phyloP scores from a whole-genome alignment of 1,139 yeast genomes.

The Hyphopichia buzzinii region DNA sequence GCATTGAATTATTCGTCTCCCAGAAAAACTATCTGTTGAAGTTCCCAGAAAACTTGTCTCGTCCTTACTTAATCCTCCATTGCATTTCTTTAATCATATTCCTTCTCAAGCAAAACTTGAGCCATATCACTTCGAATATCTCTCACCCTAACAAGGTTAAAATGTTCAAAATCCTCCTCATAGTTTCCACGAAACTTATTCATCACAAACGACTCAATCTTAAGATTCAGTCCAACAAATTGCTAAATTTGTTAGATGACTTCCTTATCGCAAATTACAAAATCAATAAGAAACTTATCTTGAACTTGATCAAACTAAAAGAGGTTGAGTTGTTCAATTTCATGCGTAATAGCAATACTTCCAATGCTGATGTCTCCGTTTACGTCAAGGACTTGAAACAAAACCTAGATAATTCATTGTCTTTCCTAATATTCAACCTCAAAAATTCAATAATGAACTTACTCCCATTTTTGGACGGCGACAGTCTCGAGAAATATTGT shows the following conservation, averaged over 20 bases:
- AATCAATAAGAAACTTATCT: conserved; percentile 38
- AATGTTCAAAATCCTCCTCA: conserved; percentile 33
- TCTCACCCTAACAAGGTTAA: conserved; percentile 10
- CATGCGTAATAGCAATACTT: conserved; percentile 8
- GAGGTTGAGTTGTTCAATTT: conserved; percentile 27
- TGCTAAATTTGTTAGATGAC: conserved; percentile 22
- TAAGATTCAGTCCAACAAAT: conserved; percentile 23
- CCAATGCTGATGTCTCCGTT: conserved; percentile 1
- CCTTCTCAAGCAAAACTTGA: conserved; percentile 10
- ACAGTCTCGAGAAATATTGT: conserved; percentile 41
- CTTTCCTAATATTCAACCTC: conserved; percentile 29
- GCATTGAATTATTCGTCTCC: conserved; percentile 17
- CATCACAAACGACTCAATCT: conserved; percentile 25
- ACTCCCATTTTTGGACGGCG: conserved; percentile 38
- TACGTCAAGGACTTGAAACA: conserved; percentile 6
- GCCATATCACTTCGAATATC: conserved; percentile 6
- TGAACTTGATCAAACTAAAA: conserved; percentile 30
- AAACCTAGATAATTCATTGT: conserved; percentile 17
- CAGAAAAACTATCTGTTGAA: conserved; percentile 14
- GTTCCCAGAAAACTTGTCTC: conserved; percentile 7
- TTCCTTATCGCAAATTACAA: conserved; percentile 37
- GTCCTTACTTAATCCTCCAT: conserved; percentile 6
- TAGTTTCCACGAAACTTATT: conserved; percentile 29
- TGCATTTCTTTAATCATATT: conserved; percentile 10
- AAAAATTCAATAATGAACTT: conserved; percentile 27